phyloP scores from a whole-genome alignment of 2,329 filamentous ascomycete genomes.

The Ceratocystis papillata region DNA sequence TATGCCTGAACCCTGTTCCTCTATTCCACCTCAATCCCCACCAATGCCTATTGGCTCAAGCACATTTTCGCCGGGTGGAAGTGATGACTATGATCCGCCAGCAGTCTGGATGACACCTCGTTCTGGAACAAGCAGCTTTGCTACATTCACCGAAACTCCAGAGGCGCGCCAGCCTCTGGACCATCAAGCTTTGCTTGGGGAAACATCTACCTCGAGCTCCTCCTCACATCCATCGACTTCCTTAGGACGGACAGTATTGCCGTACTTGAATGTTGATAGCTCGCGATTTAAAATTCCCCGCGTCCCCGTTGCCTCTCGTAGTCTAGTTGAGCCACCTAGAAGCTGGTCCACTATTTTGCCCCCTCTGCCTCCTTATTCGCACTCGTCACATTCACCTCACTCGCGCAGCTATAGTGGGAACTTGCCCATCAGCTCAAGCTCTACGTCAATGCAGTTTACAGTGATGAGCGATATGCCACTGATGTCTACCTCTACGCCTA shows the following conservation, averaged over 20 bases:
- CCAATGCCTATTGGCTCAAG: slow-evolving; percentile 12
- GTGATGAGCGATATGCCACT: slow-evolving; percentile 9
- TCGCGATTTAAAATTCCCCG: slow-evolving; percentile 9
- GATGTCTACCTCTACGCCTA: background rate
- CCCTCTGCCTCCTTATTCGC: slow-evolving; percentile 2
- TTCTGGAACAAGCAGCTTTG: slow-evolving; percentile 5
- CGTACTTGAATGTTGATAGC: slow-evolving; percentile 5
- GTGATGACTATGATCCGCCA: slow-evolving; percentile 22
- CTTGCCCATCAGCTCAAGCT: background rate
- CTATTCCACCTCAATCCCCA: background rate
- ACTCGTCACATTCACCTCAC: background rate
- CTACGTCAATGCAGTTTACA: slow-evolving; percentile 13
- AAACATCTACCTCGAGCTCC: background rate
- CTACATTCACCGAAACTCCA: background rate
- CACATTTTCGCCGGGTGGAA: slow-evolving; percentile 21
- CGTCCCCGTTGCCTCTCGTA: slow-evolving; percentile 14
- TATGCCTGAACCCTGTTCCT: slow-evolving; percentile 4
- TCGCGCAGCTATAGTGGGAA: slow-evolving; percentile 16
- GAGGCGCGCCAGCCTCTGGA: background rate
- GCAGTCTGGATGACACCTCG: slow-evolving; percentile 20
- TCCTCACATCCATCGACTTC: background rate
- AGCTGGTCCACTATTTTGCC: slow-evolving; percentile 17
- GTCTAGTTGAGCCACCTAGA: slow-evolving; percentile 14
- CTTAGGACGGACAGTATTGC: background rate
- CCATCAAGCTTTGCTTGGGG: background rate